These are phyloP conservation scores for Globisporangium nodosum DNA, from an alignment of 352 stramenopile genomes.

Conservation along the genomic window DNA sequence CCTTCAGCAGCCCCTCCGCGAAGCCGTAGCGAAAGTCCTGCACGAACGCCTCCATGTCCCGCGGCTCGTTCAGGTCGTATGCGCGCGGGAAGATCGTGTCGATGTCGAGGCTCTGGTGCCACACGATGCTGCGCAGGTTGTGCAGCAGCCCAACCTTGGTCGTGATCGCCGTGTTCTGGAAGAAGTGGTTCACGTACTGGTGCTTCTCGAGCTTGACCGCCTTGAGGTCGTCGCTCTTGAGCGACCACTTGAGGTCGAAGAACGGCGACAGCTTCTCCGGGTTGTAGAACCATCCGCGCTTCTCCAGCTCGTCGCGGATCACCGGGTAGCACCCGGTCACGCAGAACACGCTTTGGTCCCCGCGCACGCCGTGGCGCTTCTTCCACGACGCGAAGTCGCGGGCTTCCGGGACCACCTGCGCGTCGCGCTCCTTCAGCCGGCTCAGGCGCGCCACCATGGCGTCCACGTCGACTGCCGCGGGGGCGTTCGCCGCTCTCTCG, in stretches of 20 bases:
- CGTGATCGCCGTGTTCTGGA: conserved; percentile 88
- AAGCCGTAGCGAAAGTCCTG: conserved; percentile 89
- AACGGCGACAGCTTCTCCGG: conserved; percentile 73
- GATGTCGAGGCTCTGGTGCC: conserved; percentile 78
- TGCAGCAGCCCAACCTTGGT: conserved; percentile 90
- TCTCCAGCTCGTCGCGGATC: conserved; percentile 84
- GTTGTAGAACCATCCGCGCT: conserved; percentile 89
- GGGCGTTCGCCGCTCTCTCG: conserved; percentile 18
- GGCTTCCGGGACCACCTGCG: conserved; percentile 54
- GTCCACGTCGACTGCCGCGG: conserved; percentile 36
- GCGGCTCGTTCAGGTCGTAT: conserved; percentile 85
- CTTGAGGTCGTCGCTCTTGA: conserved; percentile 86
- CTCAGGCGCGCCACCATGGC: conserved; percentile 78
- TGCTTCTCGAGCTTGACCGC: conserved; percentile 71
- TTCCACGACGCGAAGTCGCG: conserved; percentile 89
- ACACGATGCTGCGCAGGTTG: conserved; percentile 67
- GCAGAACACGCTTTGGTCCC: conserved; percentile 84
- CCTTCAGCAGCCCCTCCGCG: conserved; percentile 81
- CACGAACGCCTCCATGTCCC: conserved; percentile 85
- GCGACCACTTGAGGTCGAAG: conserved; percentile 91
- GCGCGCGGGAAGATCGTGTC: conserved; percentile 84
- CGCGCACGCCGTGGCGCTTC: conserved; percentile 70
- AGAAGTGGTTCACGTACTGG: conserved; percentile 90
- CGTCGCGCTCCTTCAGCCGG: conserved; percentile 64
- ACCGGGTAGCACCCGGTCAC: conserved; percentile 92